Base-by-base conservation (phyloP, 768 basidiomycete species). In the Vararia minispora region DNA sequence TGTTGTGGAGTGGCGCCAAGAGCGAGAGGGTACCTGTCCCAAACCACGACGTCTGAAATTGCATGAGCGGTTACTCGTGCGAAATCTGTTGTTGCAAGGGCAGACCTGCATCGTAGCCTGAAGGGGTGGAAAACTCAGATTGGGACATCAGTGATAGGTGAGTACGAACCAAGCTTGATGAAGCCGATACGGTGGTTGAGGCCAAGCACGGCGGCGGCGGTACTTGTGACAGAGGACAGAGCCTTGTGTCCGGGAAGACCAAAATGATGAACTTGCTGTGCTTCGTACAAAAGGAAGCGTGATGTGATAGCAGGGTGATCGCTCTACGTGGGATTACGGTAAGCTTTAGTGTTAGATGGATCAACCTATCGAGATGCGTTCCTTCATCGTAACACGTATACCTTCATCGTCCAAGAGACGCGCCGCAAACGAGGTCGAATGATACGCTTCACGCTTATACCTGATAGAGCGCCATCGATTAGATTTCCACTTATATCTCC, bases 141-240 rank as follows among this genome's bases (percentile, higher is more conserved):
- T 23, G 69, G 67, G 28, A 66, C 44, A 49, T 71, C 61, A 24
- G 58, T 55, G 32, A n/a, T n/a, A n/a, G n/a, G n/a, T n/a, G n/a
- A n/a, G n/a, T 63, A 59, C n/a, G 53, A 45, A 33, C 62, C 62
- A 18, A 50, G 47, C 30, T 58, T 51, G 21, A 75, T 44, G 37
- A 58, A 75, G n/a, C 91, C 91, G 45, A 95, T 65, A 20, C 91
- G 74, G 55, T 92, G 81, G 5, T 69, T 74, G 54, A 91, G 66
- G 16, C 90, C 91, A 35, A 84, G 70, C 4, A 74, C 64, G 24
- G 71, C 64, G 0, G 90, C 89, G 22, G 89, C 69, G 28, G 68
- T 74, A 20, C 73, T 73, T 1, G 76, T 92, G 8, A 92, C 78
- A 18, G 85, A 74, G 3, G 78, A 66, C 25, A 94, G 63, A 0